Percentiles rank a stretch among this genome's conserved stretches.
phyloP scores from a whole-genome alignment of 2,329 filamentous ascomycete genomes.

The Calonectria pseudoturangicola region DNA sequence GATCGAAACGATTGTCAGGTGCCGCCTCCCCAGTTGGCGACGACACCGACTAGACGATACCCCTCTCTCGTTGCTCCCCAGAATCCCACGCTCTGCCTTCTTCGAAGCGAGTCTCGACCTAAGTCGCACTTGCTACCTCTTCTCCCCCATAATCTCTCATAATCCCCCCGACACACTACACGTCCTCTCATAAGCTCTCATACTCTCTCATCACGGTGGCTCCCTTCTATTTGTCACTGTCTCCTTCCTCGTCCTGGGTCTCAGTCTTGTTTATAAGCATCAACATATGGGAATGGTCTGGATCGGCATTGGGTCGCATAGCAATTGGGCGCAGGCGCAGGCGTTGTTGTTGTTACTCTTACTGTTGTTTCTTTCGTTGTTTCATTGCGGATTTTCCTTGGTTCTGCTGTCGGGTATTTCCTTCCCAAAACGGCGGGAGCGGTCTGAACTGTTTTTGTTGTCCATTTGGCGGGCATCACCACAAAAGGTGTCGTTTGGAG shows the following conservation, averaged over 20 bases:
- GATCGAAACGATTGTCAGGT: conserved; percentile 56
- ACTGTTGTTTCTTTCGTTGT: conserved; percentile 37
- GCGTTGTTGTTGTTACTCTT: conserved; percentile 42
- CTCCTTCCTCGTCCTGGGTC: conserved; percentile 42
- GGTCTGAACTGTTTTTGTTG: conserved; percentile 43
- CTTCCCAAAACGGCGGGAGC: conserved; percentile 42
- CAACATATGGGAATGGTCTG: conserved; percentile 48
- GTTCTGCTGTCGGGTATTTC: conserved; percentile 21
- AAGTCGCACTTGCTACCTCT: conserved; percentile 37
- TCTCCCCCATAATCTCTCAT: conserved; percentile 36
- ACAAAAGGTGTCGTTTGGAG: conserved; percentile 35
- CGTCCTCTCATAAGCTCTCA: neutral
- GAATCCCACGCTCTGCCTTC: neutral
- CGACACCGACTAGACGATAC: conserved; percentile 57
- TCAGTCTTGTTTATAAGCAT: conserved; percentile 52
- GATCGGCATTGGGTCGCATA: conserved; percentile 53
- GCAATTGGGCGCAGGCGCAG: conserved; percentile 50
- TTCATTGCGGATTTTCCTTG: conserved; percentile 24
- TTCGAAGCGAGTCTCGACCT: conserved; percentile 25
- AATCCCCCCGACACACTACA: conserved; percentile 24
- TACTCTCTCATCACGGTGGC: conserved; percentile 23
- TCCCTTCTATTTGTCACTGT: conserved; percentile 36
- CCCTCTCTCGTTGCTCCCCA: neutral
- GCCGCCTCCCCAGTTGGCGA: conserved; percentile 62
- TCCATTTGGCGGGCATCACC: conserved; percentile 35